Evolutionary conservation across 805 yeast species (phyloP).

Genomic region (Spathaspora boniae): DNA sequence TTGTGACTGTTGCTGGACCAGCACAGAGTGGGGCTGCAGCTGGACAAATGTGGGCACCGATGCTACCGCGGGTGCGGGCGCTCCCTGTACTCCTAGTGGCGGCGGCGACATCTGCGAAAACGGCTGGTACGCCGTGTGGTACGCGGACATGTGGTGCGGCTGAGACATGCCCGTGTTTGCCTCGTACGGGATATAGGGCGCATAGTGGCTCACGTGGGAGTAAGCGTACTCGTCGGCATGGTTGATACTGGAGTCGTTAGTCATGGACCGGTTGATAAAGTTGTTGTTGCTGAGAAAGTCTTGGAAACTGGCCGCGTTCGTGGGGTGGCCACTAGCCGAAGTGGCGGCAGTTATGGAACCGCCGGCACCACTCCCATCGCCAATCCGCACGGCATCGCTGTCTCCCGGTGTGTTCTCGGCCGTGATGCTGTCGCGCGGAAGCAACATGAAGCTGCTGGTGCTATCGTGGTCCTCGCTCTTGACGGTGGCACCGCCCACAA

Average conservation of each 20-base stretch:
- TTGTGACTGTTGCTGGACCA: constrained; percentile 7
- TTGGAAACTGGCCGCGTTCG: constrained; percentile 7
- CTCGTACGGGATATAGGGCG: constrained; percentile 23
- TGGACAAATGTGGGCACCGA: too few species aligned
- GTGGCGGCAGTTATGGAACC: constrained; percentile 2
- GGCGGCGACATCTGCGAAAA: constrained; percentile 1
- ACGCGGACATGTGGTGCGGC: constrained; percentile 7
- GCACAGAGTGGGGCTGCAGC: too few species aligned
- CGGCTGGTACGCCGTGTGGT: constrained; percentile 2
- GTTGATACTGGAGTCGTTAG: constrained; percentile 1
- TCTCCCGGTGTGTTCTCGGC: constrained; percentile 4
- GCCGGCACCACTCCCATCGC: constrained; percentile 3
- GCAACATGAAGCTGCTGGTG: constrained; percentile 6
- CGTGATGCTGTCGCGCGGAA: constrained; percentile 3
- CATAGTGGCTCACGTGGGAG: constrained; percentile 25
- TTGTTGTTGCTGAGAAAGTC: constrained; percentile 15
- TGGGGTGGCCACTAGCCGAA: constrained; percentile 1
- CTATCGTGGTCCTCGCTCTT: constrained; percentile 7
- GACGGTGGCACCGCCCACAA: neutral
- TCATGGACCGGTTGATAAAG: constrained; percentile 16
- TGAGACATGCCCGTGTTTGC: constrained; percentile 13
- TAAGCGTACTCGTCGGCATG: constrained; percentile 8
- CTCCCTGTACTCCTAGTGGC: too few species aligned
- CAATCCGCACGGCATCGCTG: neutral
- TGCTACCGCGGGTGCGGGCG: too few species aligned